Evolutionary conservation across 805 yeast species (phyloP).

Genomic region (Ogataea kodamae): DNA sequence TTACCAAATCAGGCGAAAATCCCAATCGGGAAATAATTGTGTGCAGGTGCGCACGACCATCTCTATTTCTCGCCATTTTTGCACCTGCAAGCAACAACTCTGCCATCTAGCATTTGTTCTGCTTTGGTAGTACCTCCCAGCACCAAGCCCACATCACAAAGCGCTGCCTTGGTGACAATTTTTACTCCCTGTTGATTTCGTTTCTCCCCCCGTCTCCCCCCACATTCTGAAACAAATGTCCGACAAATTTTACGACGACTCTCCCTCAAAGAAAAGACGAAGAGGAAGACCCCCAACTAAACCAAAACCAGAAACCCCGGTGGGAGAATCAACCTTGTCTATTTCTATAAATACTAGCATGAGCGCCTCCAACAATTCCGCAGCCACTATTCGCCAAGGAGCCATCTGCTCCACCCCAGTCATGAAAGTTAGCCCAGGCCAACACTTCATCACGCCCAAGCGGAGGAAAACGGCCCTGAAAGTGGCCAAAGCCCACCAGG

Average conservation of each 20-base stretch:
- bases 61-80: slow-evolving; percentile 9
- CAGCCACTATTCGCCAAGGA: slow-evolving; percentile 28
- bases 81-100: slow-evolving; percentile 3
- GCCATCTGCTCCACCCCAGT: slow-evolving; percentile 32
- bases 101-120: too few species aligned
- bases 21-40: slow-evolving; percentile 5
- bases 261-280: slow-evolving; percentile 25
- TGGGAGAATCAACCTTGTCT: slow-evolving; percentile 28
- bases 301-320: slow-evolving; percentile 17
- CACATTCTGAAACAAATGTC: slow-evolving; percentile 16
- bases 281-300: slow-evolving; percentile 33
- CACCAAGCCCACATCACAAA: background rate
- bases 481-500: slow-evolving; percentile 22
- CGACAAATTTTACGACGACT: slow-evolving; percentile 16
- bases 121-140: too few species aligned
- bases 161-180: too few species aligned
- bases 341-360: slow-evolving; percentile 20
- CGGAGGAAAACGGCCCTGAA: slow-evolving; percentile 6
- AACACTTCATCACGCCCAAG: slow-evolving; percentile 17
- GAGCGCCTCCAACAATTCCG: slow-evolving; percentile 27
- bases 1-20: slow-evolving; percentile 9
- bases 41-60: slow-evolving; percentile 9
- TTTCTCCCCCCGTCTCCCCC: slow-evolving; percentile 1
- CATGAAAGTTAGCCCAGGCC: slow-evolving; percentile 32
- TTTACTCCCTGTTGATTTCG: too few species aligned